These are phyloP conservation scores for Penicillium psychrosexuale DNA, from an alignment of 2,329 filamentous ascomycete species.

Conservation along the genomic window DNA sequence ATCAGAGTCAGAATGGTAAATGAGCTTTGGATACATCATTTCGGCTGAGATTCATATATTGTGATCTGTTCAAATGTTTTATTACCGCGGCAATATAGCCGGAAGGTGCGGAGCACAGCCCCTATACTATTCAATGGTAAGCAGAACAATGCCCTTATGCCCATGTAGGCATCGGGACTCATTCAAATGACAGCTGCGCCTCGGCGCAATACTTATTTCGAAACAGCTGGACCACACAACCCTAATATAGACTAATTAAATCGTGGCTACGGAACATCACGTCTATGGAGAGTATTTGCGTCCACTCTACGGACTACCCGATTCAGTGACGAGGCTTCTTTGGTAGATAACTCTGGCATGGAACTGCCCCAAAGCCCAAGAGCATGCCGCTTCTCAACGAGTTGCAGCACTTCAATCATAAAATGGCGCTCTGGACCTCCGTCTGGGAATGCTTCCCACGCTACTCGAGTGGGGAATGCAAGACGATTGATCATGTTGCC, in stretches of 20 bases:
- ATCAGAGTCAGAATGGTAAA: neutral
- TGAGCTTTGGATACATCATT: constrained; percentile 9
- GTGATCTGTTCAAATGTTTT: neutral
- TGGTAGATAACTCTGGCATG: constrained; percentile 36
- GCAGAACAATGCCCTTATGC: neutral
- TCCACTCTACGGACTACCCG: neutral
- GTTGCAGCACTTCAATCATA: constrained; percentile 31
- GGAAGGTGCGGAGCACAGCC: neutral
- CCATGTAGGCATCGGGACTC: neutral
- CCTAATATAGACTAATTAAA: neutral
- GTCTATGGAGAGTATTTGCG: neutral
- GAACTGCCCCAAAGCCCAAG: constrained; percentile 36
- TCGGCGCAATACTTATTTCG: neutral
- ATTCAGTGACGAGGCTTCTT: constrained; percentile 25
- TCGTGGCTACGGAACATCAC: neutral
- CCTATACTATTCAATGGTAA: neutral
- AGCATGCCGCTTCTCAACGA: constrained; percentile 36
- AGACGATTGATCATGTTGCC: constrained; percentile 43
- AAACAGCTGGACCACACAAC: neutral
- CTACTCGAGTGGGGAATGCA: constrained; percentile 37
- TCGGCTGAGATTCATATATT: neutral
- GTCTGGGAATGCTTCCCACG: constrained; percentile 38
- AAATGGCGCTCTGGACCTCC: constrained; percentile 33
- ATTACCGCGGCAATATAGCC: neutral
- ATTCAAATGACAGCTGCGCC: neutral